phyloP scores from a whole-genome alignment of 495 filamentous ascomycete species.

The Aspergillus incahuasiensis region DNA sequence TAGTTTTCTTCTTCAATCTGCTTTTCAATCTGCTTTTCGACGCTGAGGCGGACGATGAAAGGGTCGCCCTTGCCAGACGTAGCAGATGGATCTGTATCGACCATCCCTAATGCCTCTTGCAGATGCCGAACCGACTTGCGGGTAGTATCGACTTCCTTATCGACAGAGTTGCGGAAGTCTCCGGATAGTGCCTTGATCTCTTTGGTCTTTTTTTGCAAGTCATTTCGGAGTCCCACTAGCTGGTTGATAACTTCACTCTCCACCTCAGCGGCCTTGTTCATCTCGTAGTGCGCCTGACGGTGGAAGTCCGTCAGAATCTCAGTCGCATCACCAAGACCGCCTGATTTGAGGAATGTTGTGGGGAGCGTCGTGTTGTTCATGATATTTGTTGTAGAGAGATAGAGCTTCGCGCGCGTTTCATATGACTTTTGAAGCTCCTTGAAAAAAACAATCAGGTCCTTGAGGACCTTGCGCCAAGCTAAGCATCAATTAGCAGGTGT shows the following conservation, averaged over 20 bases:
- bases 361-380: conserved; percentile 76
- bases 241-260: conserved; percentile 86
- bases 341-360: conserved; percentile 64
- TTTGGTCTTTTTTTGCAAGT: conserved; percentile 92
- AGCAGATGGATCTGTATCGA: conserved; percentile 69
- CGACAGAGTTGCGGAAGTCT: conserved; percentile 84
- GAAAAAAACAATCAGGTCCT: conserved; percentile 92
- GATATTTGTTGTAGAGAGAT: conserved; percentile 76
- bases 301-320: conserved; percentile 78
- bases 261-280: conserved; percentile 86
- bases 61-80: conserved; percentile 85
- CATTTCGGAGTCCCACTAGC: conserved; percentile 77
- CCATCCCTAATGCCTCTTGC: conserved; percentile 72
- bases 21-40: conserved; percentile 82
- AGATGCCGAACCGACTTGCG: conserved; percentile 67
- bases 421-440: conserved; percentile 88
- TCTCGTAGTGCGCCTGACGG: conserved; percentile 71
- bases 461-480: conserved; percentile 95
- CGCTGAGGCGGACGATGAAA: conserved; percentile 75
- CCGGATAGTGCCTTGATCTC: conserved; percentile 89
- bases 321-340: conserved; percentile 80
- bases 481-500: conserved; percentile 1
- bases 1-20: conserved; percentile 98
- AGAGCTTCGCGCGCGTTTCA: conserved; percentile 76
- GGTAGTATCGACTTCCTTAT: conserved; percentile 51